Conservation (phyloP, 2,329 filamentous ascomycete genomes). For the Colletotrichum lupini region DNA sequence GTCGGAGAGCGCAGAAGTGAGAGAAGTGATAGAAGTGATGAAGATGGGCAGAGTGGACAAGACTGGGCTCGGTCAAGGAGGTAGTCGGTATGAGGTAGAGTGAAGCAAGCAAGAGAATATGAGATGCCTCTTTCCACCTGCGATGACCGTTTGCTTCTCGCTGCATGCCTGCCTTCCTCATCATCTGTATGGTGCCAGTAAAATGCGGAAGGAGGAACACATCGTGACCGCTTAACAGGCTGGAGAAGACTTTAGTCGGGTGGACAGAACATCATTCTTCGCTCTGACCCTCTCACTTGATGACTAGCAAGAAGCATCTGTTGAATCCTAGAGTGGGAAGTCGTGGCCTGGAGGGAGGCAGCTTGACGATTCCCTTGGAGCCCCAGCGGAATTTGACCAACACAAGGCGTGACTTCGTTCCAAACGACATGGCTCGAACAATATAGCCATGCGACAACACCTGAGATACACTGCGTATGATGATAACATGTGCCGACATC, state of each 20-base stretch:
- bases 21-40: background rate
- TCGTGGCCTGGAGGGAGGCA: background rate
- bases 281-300: background rate
- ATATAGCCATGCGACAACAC: background rate
- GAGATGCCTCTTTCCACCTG: background rate
- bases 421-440: background rate
- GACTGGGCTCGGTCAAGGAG: too few species aligned
- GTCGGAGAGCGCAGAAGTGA: background rate
- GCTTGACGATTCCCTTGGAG: background rate
- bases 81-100: background rate
- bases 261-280: background rate
- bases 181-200: background rate
- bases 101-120: background rate
- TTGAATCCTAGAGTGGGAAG: background rate
- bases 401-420: background rate
- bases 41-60: background rate
- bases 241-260: background rate
- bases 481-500: background rate
- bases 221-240: background rate
- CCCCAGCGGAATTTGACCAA: background rate
- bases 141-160: background rate
- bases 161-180: background rate
- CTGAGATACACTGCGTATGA: background rate
- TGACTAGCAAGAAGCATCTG: background rate
- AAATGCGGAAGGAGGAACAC: background rate